Evolutionary conservation across 2,329 filamentous ascomycete species (phyloP).

Genomic region (Dactylella cylindrospora): DNA sequence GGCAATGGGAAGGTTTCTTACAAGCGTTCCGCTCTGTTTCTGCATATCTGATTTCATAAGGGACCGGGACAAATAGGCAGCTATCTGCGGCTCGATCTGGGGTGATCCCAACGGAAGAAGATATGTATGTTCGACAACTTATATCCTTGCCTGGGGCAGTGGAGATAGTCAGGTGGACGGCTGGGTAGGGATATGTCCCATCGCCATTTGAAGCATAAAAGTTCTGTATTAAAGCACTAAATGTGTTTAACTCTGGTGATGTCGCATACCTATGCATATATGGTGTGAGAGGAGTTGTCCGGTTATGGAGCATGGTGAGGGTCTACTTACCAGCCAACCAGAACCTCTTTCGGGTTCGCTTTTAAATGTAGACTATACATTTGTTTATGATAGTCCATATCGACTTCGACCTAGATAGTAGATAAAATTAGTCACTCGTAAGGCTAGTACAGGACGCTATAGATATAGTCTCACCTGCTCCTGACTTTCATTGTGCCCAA

Average conservation of each 20-base stretch:
- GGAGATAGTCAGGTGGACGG: constrained; percentile 91
- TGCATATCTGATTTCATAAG: constrained; percentile 87
- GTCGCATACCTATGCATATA: constrained; percentile 70
- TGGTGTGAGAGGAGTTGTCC: not conserved
- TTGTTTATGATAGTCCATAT: constrained; percentile 99
- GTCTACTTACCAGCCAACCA: constrained; percentile 73
- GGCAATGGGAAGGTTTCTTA: not conserved
- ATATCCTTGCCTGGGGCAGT: constrained; percentile 87
- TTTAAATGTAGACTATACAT: constrained; percentile 95
- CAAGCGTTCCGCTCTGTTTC: constrained; percentile 69
- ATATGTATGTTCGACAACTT: constrained; percentile 91
- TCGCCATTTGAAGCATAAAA: constrained; percentile 98
- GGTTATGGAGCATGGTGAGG: too few species aligned
- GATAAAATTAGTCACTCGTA: too few species aligned
- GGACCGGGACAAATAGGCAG: constrained; percentile 95
- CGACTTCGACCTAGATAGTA: constrained; percentile 72
- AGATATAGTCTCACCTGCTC: constrained; percentile 63
- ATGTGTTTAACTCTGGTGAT: constrained; percentile 93
- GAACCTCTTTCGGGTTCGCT: constrained; percentile 86
- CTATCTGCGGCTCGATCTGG: constrained; percentile 92
- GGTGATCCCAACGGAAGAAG: constrained; percentile 89
- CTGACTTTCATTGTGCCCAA: constrained; percentile 95
- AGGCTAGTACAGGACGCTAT: not conserved
- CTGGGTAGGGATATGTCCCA: constrained; percentile 95
- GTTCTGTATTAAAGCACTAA: constrained; percentile 98